These are phyloP conservation scores for Dictyostelium brefeldianum DNA, from an alignment of 78 protist genomes.

Conservation along the genomic window DNA sequence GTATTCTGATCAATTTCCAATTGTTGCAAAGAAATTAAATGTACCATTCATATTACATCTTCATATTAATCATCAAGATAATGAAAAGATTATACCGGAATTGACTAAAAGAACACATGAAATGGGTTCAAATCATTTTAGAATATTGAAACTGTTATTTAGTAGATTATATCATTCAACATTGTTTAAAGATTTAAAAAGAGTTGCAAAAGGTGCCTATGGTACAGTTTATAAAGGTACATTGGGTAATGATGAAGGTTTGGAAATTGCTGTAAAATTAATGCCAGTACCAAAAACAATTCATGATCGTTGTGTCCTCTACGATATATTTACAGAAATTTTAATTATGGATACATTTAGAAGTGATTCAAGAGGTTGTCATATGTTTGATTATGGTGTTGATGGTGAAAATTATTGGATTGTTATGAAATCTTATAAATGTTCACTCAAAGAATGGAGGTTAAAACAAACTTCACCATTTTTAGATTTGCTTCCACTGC, in stretches of 20 bases:
- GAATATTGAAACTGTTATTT: constrained; percentile 79
- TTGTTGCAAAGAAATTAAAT: constrained; percentile 75
- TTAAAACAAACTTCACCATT: constrained; percentile 73
- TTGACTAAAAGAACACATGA: constrained; percentile 38
- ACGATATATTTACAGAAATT: constrained; percentile 88
- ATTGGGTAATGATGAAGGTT: constrained; percentile 69
- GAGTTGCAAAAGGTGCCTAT: constrained; percentile 85
- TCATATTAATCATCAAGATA: constrained; percentile 80
- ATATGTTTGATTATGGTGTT: constrained; percentile 91
- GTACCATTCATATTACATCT: constrained; percentile 79
- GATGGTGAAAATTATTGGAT: constrained; percentile 85
- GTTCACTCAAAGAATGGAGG: constrained; percentile 89
- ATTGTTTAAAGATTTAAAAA: constrained; percentile 41
- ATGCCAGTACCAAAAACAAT: constrained; percentile 80
- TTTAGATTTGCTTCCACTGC: constrained; percentile 59
- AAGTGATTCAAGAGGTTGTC: constrained; percentile 81
- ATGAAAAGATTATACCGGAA: constrained; percentile 68
- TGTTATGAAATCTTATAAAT: constrained; percentile 88
- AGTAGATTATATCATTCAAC: constrained; percentile 49
- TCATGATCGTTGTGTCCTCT: constrained; percentile 87
- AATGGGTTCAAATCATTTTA: constrained; percentile 72
- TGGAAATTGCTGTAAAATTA: constrained; percentile 72
- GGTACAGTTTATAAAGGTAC: constrained; percentile 87
- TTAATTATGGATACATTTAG: constrained; percentile 85
- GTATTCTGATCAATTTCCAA: constrained; percentile 85